These are phyloP conservation scores for Nakazawaea wickerhamii DNA, from an alignment of 805 yeast species.

Conservation along the genomic window DNA sequence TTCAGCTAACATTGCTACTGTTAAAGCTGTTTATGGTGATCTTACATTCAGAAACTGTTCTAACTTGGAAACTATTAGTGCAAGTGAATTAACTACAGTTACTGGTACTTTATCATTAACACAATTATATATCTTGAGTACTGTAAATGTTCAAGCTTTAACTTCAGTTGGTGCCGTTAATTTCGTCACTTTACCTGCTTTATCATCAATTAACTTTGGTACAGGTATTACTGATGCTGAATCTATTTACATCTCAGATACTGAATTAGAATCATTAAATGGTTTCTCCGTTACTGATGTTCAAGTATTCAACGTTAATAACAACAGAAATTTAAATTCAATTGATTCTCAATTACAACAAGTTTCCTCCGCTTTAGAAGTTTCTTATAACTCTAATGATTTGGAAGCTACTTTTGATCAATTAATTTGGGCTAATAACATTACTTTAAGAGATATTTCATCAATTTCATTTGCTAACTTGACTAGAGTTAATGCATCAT, in stretches of 20 bases:
- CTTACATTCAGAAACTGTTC: conserved; percentile 64
- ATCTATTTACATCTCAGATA: conserved; percentile 66
- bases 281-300: conserved; percentile 51
- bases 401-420: conserved; percentile 65
- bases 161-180: conserved; percentile 75
- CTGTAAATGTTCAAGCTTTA: conserved; percentile 72
- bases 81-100: conserved; percentile 73
- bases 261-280: conserved; percentile 59
- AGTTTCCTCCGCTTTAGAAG: conserved; percentile 68
- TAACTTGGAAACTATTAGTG: conserved; percentile 56
- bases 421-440: conserved; percentile 81
- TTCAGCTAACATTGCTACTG: conserved; percentile 64
- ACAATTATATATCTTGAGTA: conserved; percentile 58
- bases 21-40: conserved; percentile 74
- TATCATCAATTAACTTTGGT: conserved; percentile 58
- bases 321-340: conserved; percentile 74
- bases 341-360: conserved; percentile 67
- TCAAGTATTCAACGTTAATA: conserved; percentile 75
- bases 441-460: conserved; percentile 76
- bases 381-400: conserved; percentile 80
- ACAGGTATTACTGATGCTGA: conserved; percentile 70
- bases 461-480: conserved; percentile 67
- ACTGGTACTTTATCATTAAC: conserved; percentile 62
- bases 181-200: conserved; percentile 84
- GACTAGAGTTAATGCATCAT: conserved; percentile 69